A percentile compares a stretch with the other conserved stretches of the same genome.
phyloP scores from a whole-genome alignment of 495 filamentous ascomycete genomes.

The Aspergillus olivimuriae region DNA sequence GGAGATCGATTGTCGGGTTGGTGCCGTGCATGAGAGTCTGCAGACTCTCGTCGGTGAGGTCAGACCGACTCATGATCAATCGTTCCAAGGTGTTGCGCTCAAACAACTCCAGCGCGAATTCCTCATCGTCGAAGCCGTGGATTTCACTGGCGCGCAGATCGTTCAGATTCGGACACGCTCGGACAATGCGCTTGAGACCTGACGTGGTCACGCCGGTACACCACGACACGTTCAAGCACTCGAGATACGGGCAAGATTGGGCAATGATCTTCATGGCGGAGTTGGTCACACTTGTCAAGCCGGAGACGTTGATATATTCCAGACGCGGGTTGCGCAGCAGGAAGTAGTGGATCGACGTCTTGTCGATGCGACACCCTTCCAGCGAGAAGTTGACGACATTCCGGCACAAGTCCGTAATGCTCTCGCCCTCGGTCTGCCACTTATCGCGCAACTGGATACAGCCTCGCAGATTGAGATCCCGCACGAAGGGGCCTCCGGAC shows the following conservation, averaged over 20 bases:
- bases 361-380: constrained; percentile 83
- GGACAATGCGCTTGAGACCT: constrained; percentile 67
- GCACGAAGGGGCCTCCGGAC: constrained; percentile 79
- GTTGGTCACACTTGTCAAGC: constrained; percentile 73
- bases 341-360: constrained; percentile 70
- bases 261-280: constrained; percentile 82
- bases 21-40: constrained; percentile 65
- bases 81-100: constrained; percentile 73
- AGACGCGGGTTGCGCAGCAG: constrained; percentile 71
- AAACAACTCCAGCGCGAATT: constrained; percentile 67
- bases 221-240: constrained; percentile 85
- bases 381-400: constrained; percentile 85
- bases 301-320: constrained; percentile 76
- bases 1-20: constrained; percentile 67
- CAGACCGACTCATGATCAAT: constrained; percentile 71
- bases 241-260: constrained; percentile 71
- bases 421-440: constrained; percentile 60
- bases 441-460: constrained; percentile 72
- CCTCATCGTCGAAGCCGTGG: constrained; percentile 64
- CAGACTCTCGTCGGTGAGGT: constrained; percentile 67
- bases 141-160: constrained; percentile 83
- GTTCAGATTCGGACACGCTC: constrained; percentile 62
- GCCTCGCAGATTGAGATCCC: constrained; percentile 79
- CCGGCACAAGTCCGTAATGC: constrained; percentile 69
- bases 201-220: constrained; percentile 78